Evolutionary conservation across 164 flowering plant genomes (phyloP), one percentile per base, ranked within the genome.

Genomic region (Chimonanthus salicifolius): DNA sequence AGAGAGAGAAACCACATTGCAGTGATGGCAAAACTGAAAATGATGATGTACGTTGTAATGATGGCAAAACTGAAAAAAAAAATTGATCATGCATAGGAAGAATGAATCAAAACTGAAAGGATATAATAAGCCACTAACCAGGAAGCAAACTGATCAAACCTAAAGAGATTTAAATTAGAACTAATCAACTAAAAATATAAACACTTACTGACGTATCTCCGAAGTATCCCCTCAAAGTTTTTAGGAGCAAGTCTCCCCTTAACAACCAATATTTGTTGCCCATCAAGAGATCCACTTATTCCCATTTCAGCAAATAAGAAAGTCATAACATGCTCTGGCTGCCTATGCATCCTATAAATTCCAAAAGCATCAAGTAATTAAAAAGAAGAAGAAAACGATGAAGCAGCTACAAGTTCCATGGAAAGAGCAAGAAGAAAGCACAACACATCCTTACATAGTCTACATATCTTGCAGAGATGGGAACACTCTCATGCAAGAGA

Each of bases 241-340:
- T 94, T 92, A 8, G 97, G 95, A n/a, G 97, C 97, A 84, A 92
- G 92, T 81, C 97, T 85, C 47, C 97, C 97, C 81, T 94, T 94
- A 1, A 92, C 88, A 70, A 94, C 97, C 54, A 94, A 78, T 54
- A 96, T 81, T 74, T 94, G 97, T 73, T 91, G 98, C 6, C 97
- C 97, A 84, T 94, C 98, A 79, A 92, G 90, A 1, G 98, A 94
- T 60, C 98, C 98, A 82, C 92, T 94, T 48, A 97, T 92, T 62
- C 97, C 97, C 92, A 94, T 77, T 77, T 94, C 97, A 79, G 97
- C 95, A 63, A 92, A 89, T 73, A 92, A 84, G 79, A 94, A 94
- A 51, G 79, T 85, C 98, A 92, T 91, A 43, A 92, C 98, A 87
- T 94, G 97, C 80, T 94, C 97, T 5, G 98, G 95, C 78, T 91